Base-by-base conservation (phyloP, 148 eudicot genomes). In the Vaccinium corymbosum region DNA sequence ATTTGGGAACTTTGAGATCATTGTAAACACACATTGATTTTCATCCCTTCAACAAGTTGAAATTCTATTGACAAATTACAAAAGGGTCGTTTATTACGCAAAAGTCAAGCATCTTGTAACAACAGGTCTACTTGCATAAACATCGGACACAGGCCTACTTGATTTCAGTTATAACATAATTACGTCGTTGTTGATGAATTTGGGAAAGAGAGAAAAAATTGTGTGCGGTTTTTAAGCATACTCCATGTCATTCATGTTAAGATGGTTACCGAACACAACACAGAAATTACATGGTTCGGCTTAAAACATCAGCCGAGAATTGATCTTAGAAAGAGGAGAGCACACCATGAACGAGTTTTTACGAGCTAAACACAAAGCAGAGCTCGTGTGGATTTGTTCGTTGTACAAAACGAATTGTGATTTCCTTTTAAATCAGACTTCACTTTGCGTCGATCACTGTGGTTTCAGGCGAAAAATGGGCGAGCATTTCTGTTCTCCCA, bases 401-500 rank as follows among this genome's bases (percentile, higher is more conserved):
- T 15, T 35, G 38, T 35, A 35, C 38, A 3, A 35, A 35, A 13
- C 50, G 48, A 20, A 20, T 3, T 59, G 25, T 20, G 22, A 57
- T 61, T 10, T 10, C 25, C n/a, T 61, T 20, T 61, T 20, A 10
- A 61, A 61, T 61, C 66, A 19, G 66, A 20, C 25, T 61, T 61
- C n/a, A 20, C 7, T 19, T 7, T 7, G n/a, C 9, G 2, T 57
- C 10, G 2, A 57, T 20, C 3, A 61, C 66, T 19, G 16, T 61
- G 27, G 49, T 79, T 35, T 52, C 83, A 93, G 94, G 93, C 90
- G 15, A 90, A 84, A 87, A 87, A 87, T 76, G 88, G 94, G 46
- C 87, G 94, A 85, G 97, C 93, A 1, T 93, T 91, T 85, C 82
- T 92, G 82, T 93, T 92, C 68, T 89, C 94, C 64, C 97, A 91